Percentiles rank a stretch among this genome's conserved stretches.
These are phyloP conservation scores for Pezicula radicicola DNA, from an alignment of 2,329 filamentous ascomycete genomes.

Conservation along the genomic window DNA sequence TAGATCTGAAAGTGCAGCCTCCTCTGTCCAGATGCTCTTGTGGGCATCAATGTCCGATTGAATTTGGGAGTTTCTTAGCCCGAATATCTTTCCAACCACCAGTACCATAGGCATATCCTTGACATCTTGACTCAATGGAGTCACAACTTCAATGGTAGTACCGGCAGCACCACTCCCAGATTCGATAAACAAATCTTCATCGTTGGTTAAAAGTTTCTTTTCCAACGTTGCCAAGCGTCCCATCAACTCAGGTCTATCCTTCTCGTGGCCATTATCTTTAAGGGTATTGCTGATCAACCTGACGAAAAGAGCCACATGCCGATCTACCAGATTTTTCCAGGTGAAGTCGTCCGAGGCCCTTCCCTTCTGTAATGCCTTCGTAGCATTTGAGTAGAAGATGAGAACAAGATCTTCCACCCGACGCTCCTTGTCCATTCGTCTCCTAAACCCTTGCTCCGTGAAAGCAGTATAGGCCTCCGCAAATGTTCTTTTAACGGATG, in stretches of 20 bases:
- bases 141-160: conserved; percentile 74
- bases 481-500: conserved; percentile 89
- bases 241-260: conserved; percentile 81
- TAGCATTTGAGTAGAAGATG: conserved; percentile 94
- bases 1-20: conserved; percentile 83
- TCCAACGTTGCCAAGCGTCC: conserved; percentile 77
- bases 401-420: conserved; percentile 89
- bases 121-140: conserved; percentile 85
- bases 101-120: conserved; percentile 97
- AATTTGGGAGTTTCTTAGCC: conserved; percentile 71
- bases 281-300: conserved; percentile 78
- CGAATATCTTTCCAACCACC: conserved; percentile 82
- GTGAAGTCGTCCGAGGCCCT: conserved; percentile 76
- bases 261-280: conserved; percentile 79
- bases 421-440: conserved; percentile 89
- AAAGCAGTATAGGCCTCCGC: conserved; percentile 92
- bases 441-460: conserved; percentile 83
- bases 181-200: conserved; percentile 77
- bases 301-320: conserved; percentile 92
- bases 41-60: conserved; percentile 86
- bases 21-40: conserved; percentile 82
- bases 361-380: conserved; percentile 81
- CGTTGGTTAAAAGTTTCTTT: conserved; percentile 89
- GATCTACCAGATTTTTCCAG: conserved; percentile 89
- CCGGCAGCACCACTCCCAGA: conserved; percentile 55